phyloP scores from a whole-genome alignment of 2,329 filamentous ascomycete genomes.

The Xylariaceae sp. region DNA sequence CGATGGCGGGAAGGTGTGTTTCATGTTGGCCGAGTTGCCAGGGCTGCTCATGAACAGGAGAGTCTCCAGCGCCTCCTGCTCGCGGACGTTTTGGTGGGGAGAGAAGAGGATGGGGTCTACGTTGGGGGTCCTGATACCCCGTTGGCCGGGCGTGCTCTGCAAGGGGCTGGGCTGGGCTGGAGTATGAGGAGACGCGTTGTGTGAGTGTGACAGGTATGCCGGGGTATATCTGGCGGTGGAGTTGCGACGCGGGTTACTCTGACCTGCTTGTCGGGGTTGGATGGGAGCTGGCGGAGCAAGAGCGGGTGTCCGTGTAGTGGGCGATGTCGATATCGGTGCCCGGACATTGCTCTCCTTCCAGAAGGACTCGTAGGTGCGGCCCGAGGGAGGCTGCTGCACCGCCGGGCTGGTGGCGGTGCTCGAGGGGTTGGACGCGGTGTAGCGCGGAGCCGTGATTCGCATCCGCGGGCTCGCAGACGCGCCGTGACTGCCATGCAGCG shows the following conservation, averaged over 20 bases:
- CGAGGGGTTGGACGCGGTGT: constrained; percentile 21
- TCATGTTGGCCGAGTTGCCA: constrained; percentile 59
- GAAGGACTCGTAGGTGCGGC: constrained; percentile 34
- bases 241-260: constrained; percentile 39
- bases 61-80: constrained; percentile 76
- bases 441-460: constrained; percentile 27
- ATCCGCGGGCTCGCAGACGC: constrained; percentile 49
- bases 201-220: constrained; percentile 40
- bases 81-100: constrained; percentile 60
- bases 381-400: constrained; percentile 14
- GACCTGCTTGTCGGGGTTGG: constrained; percentile 36
- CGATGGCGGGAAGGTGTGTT: constrained; percentile 42
- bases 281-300: constrained; percentile 50
- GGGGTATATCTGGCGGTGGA: constrained; percentile 43
- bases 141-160: constrained; percentile 28
- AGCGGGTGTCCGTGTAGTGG: constrained; percentile 26
- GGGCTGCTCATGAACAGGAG: constrained; percentile 77
- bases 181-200: constrained; percentile 37
- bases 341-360: constrained; percentile 35
- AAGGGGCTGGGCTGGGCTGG: constrained; percentile 33
- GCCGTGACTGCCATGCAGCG: constrained; percentile 42
- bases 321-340: constrained; percentile 31
- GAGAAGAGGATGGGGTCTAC: constrained; percentile 55
- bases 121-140: constrained; percentile 28
- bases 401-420: constrained; percentile 24